These are phyloP conservation scores for Saccharomyces hybrid DNA, from an alignment of 1,139 yeast genomes.

Conservation along the genomic window DNA sequence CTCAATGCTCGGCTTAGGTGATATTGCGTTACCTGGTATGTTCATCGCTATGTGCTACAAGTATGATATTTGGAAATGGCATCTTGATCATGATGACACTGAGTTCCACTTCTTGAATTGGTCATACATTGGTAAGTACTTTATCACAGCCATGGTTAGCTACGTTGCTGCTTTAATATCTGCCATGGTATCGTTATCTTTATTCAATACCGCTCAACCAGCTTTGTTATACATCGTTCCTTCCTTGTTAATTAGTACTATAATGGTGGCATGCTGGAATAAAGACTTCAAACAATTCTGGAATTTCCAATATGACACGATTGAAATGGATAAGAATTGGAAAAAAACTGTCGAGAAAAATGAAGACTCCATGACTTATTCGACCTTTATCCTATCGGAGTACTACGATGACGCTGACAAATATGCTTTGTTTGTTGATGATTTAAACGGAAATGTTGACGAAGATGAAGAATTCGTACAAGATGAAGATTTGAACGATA, in stretches of 20 bases:
- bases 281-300: constrained; percentile 40
- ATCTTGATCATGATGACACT: constrained; percentile 14
- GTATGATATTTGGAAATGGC: constrained; percentile 26
- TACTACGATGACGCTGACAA: constrained; percentile 17
- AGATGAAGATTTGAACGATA: not conserved
- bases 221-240: constrained; percentile 62
- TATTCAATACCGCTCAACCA: constrained; percentile 49
- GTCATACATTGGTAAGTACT: constrained; percentile 19
- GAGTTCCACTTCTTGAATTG: constrained; percentile 22
- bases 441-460: not conserved
- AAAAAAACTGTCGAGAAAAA: not conserved
- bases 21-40: constrained; percentile 36
- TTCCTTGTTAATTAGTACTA: constrained; percentile 34
- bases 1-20: constrained; percentile 37
- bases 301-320: constrained; percentile 28
- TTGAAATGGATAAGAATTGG: constrained; percentile 9
- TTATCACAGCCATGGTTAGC: constrained; percentile 11
- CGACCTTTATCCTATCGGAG: constrained; percentile 11
- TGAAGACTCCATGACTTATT: constrained; percentile 7
- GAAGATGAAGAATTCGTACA: no score
- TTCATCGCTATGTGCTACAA: constrained; percentile 22
- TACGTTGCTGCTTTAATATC: constrained; percentile 40
- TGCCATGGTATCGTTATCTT: constrained; percentile 38
- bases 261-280: constrained; percentile 29
- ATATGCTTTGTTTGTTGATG: constrained; percentile 3